Evolutionary conservation across 1,139 yeast genomes (phyloP).

Genomic region (Yarrowia galli): DNA sequence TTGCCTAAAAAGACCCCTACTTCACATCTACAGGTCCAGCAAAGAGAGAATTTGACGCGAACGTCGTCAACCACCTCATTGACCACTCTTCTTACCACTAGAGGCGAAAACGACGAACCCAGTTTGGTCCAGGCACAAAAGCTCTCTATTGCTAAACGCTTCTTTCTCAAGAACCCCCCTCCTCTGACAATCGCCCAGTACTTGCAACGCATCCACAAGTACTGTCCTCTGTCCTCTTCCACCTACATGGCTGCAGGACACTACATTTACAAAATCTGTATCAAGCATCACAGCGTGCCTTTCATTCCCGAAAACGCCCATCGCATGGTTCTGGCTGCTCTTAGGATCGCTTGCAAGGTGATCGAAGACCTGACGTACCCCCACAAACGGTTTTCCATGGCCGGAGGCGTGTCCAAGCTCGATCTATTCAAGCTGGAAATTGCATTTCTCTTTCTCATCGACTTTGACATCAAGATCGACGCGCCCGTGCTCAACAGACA

Average conservation of each 20-base stretch:
- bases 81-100: conserved; percentile 11
- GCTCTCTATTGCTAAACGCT: conserved; percentile 48
- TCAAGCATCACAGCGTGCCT: conserved; percentile 49
- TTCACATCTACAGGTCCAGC: not conserved
- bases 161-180: conserved; percentile 54
- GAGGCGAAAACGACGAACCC: conserved; percentile 30
- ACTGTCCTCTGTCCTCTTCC: conserved; percentile 56
- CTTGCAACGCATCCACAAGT: conserved; percentile 54
- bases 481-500: conserved; percentile 46
- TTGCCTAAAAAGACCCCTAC: conserved; percentile 3
- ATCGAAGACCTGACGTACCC: conserved; percentile 61
- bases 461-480: conserved; percentile 52
- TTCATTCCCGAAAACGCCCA: conserved; percentile 57
- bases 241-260: conserved; percentile 54
- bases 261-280: conserved; percentile 52
- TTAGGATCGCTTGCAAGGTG: conserved; percentile 60
- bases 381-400: conserved; percentile 60
- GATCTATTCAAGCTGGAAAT: conserved; percentile 60
- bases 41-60: not conserved
- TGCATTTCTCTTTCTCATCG: conserved; percentile 54
- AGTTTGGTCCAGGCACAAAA: conserved; percentile 41
- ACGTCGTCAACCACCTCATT: conserved; percentile 31
- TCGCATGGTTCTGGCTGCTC: conserved; percentile 58
- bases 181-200: conserved; percentile 52
- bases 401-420: conserved; percentile 58